Evolutionary conservation across 768 basidiomycete genomes (phyloP).

Genomic region (Asterophora lycoperdoides): DNA sequence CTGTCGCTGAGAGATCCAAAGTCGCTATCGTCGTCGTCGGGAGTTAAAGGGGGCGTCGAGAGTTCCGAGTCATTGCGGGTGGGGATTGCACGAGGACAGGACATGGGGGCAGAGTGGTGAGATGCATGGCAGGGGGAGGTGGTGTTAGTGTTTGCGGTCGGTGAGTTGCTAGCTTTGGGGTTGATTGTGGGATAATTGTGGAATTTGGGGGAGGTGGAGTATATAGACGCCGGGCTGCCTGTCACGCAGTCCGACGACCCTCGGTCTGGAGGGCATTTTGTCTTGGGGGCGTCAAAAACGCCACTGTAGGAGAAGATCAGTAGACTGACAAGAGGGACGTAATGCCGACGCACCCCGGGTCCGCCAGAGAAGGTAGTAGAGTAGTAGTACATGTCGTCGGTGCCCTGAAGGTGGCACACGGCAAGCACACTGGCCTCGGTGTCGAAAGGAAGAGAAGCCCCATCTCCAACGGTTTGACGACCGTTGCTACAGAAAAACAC

Average conservation of each 20-base stretch:
- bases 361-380: slow-evolving; percentile 94
- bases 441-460: slow-evolving; percentile 80
- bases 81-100: slow-evolving; percentile 42
- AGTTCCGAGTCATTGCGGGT: slow-evolving; percentile 39
- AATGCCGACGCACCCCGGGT: slow-evolving; percentile 59
- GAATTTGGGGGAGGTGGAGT: slow-evolving; percentile 39
- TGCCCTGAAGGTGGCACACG: slow-evolving; percentile 81
- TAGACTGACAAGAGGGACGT: not conserved
- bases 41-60: slow-evolving; percentile 76
- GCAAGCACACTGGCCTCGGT: slow-evolving; percentile 77
- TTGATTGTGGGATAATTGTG: slow-evolving; percentile 6
- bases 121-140: slow-evolving; percentile 11
- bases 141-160: slow-evolving; percentile 18
- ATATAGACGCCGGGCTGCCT: slow-evolving; percentile 76
- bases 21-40: slow-evolving; percentile 56
- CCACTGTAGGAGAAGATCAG: slow-evolving; percentile 49
- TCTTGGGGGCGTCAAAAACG: slow-evolving; percentile 89
- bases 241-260: slow-evolving; percentile 96
- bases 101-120: slow-evolving; percentile 21
- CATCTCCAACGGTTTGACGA: slow-evolving; percentile 95
- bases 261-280: slow-evolving; percentile 93
- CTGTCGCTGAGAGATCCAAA: slow-evolving; percentile 34
- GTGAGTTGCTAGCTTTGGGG: slow-evolving; percentile 16
- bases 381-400: slow-evolving; percentile 81
- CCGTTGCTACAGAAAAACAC: slow-evolving; percentile 65